phyloP scores from a whole-genome alignment of 179 eudicot species.

The Heliamphora pulchella region DNA sequence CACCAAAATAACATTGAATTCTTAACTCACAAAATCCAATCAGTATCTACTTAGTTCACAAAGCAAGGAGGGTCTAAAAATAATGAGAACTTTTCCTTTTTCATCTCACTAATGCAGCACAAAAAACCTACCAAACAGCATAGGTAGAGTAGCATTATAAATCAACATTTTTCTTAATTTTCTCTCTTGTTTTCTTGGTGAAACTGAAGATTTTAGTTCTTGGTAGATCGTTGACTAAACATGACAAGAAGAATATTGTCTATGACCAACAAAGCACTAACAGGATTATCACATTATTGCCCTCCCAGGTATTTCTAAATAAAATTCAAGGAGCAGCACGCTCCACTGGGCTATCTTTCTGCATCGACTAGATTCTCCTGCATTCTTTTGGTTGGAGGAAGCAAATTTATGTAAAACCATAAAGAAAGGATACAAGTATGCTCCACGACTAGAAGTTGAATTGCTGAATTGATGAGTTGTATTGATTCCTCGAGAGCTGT shows the following conservation, averaged over 20 bases:
- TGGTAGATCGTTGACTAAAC: not conserved
- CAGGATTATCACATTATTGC: not conserved
- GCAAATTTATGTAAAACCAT: not conserved
- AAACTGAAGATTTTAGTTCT: not conserved
- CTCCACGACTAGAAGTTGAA: conserved; percentile 58
- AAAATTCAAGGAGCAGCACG: not conserved
- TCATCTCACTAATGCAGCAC: not conserved
- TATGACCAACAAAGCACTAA: not conserved
- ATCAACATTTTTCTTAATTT: no score
- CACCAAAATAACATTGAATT: not conserved
- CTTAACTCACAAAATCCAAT: not conserved
- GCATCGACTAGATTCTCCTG: not conserved
- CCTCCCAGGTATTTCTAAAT: not conserved
- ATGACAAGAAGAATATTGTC: not conserved
- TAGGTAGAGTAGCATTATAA: not conserved
- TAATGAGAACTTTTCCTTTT: not conserved
- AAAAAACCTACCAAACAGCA: not conserved
- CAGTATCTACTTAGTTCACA: not conserved
- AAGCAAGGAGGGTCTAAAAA: not conserved
- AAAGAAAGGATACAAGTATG: conserved; percentile 83
- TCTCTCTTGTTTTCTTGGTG: not conserved
- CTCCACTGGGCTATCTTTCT: not conserved
- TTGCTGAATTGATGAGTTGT: conserved; percentile 71
- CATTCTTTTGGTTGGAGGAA: not conserved
- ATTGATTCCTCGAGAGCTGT: conserved; percentile 91